A percentile compares a stretch with the other conserved stretches of the same genome.
These are phyloP conservation scores for Mycena venus DNA, from an alignment of 768 basidiomycete species.

Conservation along the genomic window DNA sequence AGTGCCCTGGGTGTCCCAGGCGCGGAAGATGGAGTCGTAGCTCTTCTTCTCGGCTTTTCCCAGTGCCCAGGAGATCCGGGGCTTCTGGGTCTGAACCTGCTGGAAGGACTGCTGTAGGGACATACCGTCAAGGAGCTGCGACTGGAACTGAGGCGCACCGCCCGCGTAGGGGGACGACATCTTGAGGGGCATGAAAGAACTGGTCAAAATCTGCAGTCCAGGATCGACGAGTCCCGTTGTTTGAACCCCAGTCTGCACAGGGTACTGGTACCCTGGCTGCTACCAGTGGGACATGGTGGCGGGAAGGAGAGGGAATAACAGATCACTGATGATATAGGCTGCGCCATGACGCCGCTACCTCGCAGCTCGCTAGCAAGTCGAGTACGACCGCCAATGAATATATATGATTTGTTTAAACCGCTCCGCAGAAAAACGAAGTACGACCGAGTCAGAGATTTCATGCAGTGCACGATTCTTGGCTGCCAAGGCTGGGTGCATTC, in stretches of 20 bases:
- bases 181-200: slow-evolving; percentile 92
- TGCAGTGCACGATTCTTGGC: too few species aligned
- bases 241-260: slow-evolving; percentile 63
- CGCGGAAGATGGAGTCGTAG: slow-evolving; percentile 95
- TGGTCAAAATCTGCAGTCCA: slow-evolving; percentile 91
- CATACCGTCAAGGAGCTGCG: slow-evolving; percentile 70
- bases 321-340: not conserved
- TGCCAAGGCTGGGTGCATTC: too few species aligned
- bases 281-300: slow-evolving; percentile 82
- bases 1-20: slow-evolving; percentile 88
- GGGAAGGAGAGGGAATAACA: slow-evolving; percentile 26
- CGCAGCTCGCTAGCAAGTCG: too few species aligned
- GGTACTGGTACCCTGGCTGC: slow-evolving; percentile 49
- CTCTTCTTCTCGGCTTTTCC: slow-evolving; percentile 94
- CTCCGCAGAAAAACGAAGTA: too few species aligned
- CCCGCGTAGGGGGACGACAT: slow-evolving; percentile 70
- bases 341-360: too few species aligned
- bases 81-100: slow-evolving; percentile 81
- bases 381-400: too few species aligned
- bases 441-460: too few species aligned
- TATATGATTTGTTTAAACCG: too few species aligned
- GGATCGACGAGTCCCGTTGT: slow-evolving; percentile 88
- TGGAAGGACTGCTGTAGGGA: slow-evolving; percentile 89
- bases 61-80: slow-evolving; percentile 87
- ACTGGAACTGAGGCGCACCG: slow-evolving; percentile 76